phyloP scores from a whole-genome alignment of 176 grass and related monocot genomes.

The Avena insularis region DNA sequence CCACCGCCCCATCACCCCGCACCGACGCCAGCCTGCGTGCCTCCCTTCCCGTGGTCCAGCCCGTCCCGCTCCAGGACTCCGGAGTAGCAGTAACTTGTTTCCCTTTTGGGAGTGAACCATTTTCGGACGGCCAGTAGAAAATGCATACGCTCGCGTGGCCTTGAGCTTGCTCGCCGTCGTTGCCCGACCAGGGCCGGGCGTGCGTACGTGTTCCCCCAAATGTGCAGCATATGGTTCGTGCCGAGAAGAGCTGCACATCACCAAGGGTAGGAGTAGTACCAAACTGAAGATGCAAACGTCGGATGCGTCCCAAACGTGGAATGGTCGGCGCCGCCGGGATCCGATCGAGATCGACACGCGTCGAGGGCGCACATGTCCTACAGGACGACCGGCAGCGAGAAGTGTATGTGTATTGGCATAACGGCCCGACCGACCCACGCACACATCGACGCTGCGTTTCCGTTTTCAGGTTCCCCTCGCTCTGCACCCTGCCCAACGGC shows the following conservation, averaged over 20 bases:
- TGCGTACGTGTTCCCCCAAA: background rate
- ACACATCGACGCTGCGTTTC: background rate
- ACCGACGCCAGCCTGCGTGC: conserved; percentile 24
- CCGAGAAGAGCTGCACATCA: background rate
- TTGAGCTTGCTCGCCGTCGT: background rate
- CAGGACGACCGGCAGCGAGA: background rate
- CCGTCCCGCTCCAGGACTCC: background rate
- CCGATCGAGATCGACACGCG: conserved; percentile 24
- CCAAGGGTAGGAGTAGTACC: background rate
- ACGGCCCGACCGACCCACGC: conserved; percentile 3
- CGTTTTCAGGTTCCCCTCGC: background rate
- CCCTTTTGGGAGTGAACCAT: conserved; percentile 11
- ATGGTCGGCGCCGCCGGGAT: conserved; percentile 38
- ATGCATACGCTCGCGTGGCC: background rate
- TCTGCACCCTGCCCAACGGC: background rate
- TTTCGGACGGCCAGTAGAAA: background rate
- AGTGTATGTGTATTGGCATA: too few relatives aligned
- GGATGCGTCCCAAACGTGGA: background rate
- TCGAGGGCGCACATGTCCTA: background rate
- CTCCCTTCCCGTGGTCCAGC: background rate
- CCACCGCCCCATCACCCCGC: conserved; percentile 47
- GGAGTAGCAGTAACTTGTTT: background rate
- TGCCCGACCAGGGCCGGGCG: too few relatives aligned
- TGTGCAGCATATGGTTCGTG: background rate
- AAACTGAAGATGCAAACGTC: background rate